Percentiles rank a stretch among this genome's conserved stretches.
phyloP scores from a whole-genome alignment of 1,284 basidiomycete species.

The Macrocybe sp. region DNA sequence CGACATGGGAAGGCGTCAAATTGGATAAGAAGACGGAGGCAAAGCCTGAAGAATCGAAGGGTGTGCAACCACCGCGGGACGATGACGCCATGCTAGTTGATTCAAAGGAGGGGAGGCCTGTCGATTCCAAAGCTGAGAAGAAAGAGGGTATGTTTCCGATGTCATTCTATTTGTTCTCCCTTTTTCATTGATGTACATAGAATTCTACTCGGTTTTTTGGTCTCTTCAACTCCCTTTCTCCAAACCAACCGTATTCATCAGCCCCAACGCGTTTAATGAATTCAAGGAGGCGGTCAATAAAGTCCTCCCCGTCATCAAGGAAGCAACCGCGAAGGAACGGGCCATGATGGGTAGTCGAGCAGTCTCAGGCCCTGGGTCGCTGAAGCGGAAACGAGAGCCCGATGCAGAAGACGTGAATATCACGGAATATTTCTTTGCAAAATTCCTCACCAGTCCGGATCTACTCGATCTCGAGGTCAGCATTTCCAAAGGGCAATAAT shows the following conservation, averaged over 20 bases:
- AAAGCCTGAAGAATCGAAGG: constrained; percentile 21
- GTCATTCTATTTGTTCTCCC: neutral
- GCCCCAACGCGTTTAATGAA: constrained; percentile 45
- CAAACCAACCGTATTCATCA: constrained; percentile 58
- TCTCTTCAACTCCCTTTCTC: constrained; percentile 77
- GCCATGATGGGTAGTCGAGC: constrained; percentile 73
- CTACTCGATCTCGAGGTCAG: constrained; percentile 81
- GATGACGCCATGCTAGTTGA: constrained; percentile 39
- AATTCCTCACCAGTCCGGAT: constrained; percentile 84
- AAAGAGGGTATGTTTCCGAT: constrained; percentile 52
- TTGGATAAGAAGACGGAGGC: constrained; percentile 23
- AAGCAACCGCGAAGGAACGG: constrained; percentile 79
- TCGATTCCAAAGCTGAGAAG: constrained; percentile 36
- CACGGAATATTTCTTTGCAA: constrained; percentile 86
- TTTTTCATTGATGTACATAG: constrained; percentile 29
- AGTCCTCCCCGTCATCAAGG: constrained; percentile 73
- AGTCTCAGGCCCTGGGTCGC: constrained; percentile 29
- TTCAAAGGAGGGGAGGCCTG: constrained; percentile 29
- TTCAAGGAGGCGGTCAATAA: constrained; percentile 68
- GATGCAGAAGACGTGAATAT: constrained; percentile 43
- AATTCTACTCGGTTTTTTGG: constrained; percentile 85
- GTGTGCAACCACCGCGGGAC: constrained; percentile 28
- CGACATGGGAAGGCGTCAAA: constrained; percentile 70
- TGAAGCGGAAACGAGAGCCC: constrained; percentile 64
- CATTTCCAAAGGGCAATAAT: neutral